Base-by-base conservation (phyloP, 2,329 filamentous ascomycete species). In the Thermoascus crustaceus region DNA sequence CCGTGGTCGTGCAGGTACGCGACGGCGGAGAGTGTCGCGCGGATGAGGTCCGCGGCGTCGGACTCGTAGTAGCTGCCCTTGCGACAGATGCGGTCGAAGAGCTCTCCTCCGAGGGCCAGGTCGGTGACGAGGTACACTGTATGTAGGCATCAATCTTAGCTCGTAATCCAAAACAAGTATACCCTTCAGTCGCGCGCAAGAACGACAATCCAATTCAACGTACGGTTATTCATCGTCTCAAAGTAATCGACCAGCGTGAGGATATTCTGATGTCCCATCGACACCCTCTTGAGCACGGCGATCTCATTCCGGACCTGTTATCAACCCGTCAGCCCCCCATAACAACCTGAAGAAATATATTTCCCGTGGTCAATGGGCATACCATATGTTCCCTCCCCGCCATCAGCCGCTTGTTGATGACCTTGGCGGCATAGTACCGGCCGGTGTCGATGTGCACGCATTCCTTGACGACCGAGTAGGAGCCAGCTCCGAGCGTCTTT, bases 391-490 rank as follows among this genome's bases (percentile, higher is more conserved):
- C 91, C 49, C 91, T 76, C 21, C 91, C 91, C 5, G 87, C 85
- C 91, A 98, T 98, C 48, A 98, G 71, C 39, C 89, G 76, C 73
- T 98, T 98, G 69, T 98, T 98, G 66, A 98, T 98, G 44, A 98
- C 91, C 63, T 98, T 98, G 43, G 91, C 89, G 18, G 91, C 91
- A 79, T 96, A 98, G 66, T 95, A 96, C 47, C 88, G 80, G 30
- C 89, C 89, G 0, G 91, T 96, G 52, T 96, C 89, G 54, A 96
- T 96, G 61, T 98, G 91, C 18, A 96, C 88, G 59, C 91, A 98
- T 68, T 98, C 91, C 63, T 96, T 96, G 44, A 98, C 91, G 32
- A 96, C 91, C 23, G 88, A 95, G 67, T 98, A 98, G 38, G 88
- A 95, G 45, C 91, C 91, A 21, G 91, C 88, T 44, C 91, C 91